Base-by-base conservation (phyloP, 2,329 filamentous ascomycete species). In the Capronia coronata region DNA sequence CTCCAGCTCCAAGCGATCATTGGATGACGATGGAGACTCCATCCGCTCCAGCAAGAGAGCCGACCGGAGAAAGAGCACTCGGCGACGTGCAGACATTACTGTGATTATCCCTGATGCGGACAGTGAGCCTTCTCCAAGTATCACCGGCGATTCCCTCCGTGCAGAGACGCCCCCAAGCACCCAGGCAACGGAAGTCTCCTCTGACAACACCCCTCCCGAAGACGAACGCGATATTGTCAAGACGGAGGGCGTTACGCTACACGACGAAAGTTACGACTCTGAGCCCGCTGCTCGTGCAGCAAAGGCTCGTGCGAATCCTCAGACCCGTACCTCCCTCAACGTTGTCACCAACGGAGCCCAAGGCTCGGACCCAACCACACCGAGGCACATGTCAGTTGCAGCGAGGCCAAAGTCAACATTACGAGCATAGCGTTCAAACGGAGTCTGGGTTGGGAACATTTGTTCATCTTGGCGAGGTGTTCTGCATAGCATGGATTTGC, bases 1-100 rank as follows among this genome's bases (percentile, higher is more conserved):
- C 49, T 58, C 58, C 14, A 59, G 58, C 52, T 60, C 58, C 4
- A 62, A 62, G 45, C 41, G 60, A 43, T 62, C 60, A 4, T 45
- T 58, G n/a, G 59, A 61, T 32, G 59, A 61, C 22, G 58, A 61
- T 42, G 58, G 55, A 25, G 59, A 60, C 14, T 52, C 48, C 18
- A 46, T 49, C 45, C 57, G 59, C 9, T 41, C 55, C 21, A 54
- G 30, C 40, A 61, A 61, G 49, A 51, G 59, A 29, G 50, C 58
- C 11, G 58, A 59, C 40, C 34, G 57, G 48, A 25, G 56, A 13
- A 56, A 52, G 46, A 58, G 53, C 51, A 55, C 43, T 19, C 46
- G 56, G 37, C 44, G 51, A 46, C 52, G 56, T 34, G 53, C 46
- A 29, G 51, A 58, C 27, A 46, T 58, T 43, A 42, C 30, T 11